Evolutionary conservation across 2,329 filamentous ascomycete genomes (phyloP).

Genomic region (Fusarium citri): DNA sequence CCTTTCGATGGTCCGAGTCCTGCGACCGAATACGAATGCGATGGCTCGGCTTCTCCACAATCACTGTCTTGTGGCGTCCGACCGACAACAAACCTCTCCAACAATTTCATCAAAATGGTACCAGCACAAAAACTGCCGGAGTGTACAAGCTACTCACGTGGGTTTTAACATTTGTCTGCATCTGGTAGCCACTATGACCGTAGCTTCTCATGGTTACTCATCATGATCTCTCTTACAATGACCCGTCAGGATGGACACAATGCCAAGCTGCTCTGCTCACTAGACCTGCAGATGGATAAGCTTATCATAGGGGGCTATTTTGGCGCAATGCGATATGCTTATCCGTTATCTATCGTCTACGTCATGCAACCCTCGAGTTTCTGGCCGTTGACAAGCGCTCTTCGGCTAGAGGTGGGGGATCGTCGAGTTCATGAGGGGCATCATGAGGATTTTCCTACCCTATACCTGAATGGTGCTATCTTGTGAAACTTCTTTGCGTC

Average conservation of each 20-base stretch:
- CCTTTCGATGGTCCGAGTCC: not conserved
- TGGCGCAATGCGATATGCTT: not conserved
- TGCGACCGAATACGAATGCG: conserved; percentile 29
- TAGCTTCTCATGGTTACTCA: not conserved
- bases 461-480: not conserved
- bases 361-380: conserved; percentile 18
- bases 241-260: not conserved
- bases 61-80: not conserved
- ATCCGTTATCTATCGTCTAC: conserved; percentile 20
- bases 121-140: not conserved
- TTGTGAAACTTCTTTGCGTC: not conserved
- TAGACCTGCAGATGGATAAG: conserved; percentile 33
- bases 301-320: conserved; percentile 32
- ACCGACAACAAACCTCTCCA: not conserved
- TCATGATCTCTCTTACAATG: not conserved
- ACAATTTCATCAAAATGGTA: not conserved
- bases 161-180: not conserved
- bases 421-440: conserved; percentile 35
- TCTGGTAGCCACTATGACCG: not conserved
- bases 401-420: conserved; percentile 38
- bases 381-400: not conserved
- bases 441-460: conserved; percentile 11
- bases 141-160: not conserved
- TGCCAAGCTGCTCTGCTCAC: conserved; percentile 15
- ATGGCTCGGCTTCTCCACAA: not conserved